Base-by-base conservation (phyloP, 768 basidiomycete genomes). In the Scleroderma citrinum region DNA sequence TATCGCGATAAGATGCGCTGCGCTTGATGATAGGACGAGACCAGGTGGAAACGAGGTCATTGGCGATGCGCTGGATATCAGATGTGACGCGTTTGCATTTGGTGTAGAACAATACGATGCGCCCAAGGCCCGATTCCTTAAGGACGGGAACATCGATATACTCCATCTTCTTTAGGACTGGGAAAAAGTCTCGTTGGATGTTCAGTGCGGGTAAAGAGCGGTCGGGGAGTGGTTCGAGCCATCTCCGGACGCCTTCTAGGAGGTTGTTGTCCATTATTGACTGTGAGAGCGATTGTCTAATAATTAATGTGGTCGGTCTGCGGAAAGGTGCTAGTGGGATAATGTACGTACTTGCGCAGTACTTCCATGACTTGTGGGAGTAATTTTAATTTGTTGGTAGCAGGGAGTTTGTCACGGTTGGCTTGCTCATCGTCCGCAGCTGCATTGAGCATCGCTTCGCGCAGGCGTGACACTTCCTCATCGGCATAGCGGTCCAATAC, bases 191-290 rank as follows among this genome's bases (percentile, higher is more conserved):
- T 40, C 84, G 83, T 64, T 97, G 96, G 60, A 99, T 97, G 66
- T 94, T 95, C 46, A 98, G 77, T 3, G 93, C 92, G 1, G 96
- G 96, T 3, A 99, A 77, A 1, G 93, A 94, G 47, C 81, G 81
- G 69, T 96, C 92, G 0, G 87, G 87, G 14, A 98, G 82, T 0
- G 96, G 96, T 59, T 98, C 96, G 3, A 99, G 81, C 91, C 92
- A 99, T 32, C 81, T 74, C 35, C 81, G 76, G 44, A 97, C 92
- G 5, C 87, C 92, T 56, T 92, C 88, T 24, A 99, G 75, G 36
- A 98, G 80, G 55, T 94, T 92, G 65, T 93, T 93, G 69, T 99
- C 96, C 46, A 92, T 82, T 61, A 98, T 95, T 5, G 92, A 89
- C 59, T 95, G 91, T 11, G 86, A 82, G 14, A 95, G 79, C 1